These are phyloP conservation scores for Alnus rubra DNA, from an alignment of 306 rosid genomes.

Conservation along the genomic window DNA sequence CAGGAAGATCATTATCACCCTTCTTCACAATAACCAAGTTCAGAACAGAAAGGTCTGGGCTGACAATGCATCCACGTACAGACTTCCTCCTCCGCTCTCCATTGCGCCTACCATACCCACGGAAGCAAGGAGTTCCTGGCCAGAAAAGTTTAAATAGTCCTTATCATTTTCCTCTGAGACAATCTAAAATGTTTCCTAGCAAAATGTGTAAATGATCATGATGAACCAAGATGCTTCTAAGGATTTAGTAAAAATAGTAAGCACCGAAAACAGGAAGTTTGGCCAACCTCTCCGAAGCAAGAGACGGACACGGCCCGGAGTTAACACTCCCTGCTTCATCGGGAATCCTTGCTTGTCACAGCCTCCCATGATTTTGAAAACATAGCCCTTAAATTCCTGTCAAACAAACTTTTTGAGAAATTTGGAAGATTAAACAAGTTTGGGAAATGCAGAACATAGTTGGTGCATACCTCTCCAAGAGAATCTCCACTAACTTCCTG, in stretches of 20 bases:
- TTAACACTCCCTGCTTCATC: slow-evolving; percentile 56
- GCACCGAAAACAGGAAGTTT: background rate
- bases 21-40: slow-evolving; percentile 67
- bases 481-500: slow-evolving; percentile 68
- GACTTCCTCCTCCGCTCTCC: slow-evolving; percentile 70
- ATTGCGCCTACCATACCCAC: slow-evolving; percentile 60
- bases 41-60: slow-evolving; percentile 62
- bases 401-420: background rate
- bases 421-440: background rate
- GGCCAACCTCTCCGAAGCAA: slow-evolving; percentile 43
- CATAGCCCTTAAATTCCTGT: slow-evolving; percentile 49
- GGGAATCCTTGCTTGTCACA: slow-evolving; percentile 60
- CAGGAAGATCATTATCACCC: slow-evolving; percentile 67
- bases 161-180: background rate
- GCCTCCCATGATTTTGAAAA: slow-evolving; percentile 54
- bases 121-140: slow-evolving; percentile 66
- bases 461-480: slow-evolving; percentile 47
- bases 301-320: slow-evolving; percentile 49
- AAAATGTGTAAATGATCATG: background rate
- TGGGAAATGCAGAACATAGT: background rate
- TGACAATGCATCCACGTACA: slow-evolving; percentile 63
- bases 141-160: background rate
- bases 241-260: background rate
- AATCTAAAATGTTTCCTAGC: background rate
- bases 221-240: background rate